Percentiles rank a stretch among this genome's conserved stretches.
Evolutionary conservation across 2,329 filamentous ascomycete genomes (phyloP).

Genomic region (Talaromyces sp.): DNA sequence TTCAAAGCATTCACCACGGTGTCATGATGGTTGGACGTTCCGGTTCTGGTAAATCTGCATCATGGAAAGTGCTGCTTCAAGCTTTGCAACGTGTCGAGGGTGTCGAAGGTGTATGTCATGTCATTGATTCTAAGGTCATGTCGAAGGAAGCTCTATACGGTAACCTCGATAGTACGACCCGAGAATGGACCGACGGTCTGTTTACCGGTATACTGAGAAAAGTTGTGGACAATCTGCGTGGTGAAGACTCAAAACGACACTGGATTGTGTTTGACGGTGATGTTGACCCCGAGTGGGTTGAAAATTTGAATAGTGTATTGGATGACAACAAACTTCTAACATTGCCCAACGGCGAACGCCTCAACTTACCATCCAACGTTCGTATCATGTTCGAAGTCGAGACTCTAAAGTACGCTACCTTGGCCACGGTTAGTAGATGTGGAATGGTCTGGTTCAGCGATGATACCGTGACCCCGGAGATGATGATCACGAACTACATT

Average conservation of each 20-base stretch:
- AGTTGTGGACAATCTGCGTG: constrained; percentile 97
- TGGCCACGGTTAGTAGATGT: constrained; percentile 98
- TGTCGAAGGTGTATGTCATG: constrained; percentile 89
- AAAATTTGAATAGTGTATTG: constrained; percentile 98
- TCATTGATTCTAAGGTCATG: constrained; percentile 99
- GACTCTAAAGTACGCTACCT: constrained; percentile 91
- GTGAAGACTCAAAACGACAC: constrained; percentile 92
- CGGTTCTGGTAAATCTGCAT: constrained; percentile 92
- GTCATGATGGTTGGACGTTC: constrained; percentile 99
- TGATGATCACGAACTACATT: constrained; percentile 92
- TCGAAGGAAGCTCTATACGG: constrained; percentile 97
- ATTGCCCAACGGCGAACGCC: constrained; percentile 93
- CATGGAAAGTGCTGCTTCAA: constrained; percentile 89
- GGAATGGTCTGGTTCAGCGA: constrained; percentile 99
- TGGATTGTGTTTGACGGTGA: constrained; percentile 99
- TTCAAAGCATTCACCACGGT: constrained; percentile 96
- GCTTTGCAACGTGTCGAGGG: constrained; percentile 87
- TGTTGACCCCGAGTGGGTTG: constrained; percentile 98
- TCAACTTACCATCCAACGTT: constrained; percentile 89
- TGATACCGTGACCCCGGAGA: constrained; percentile 85
- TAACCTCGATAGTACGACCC: constrained; percentile 89
- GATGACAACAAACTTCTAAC: constrained; percentile 99
- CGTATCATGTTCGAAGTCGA: constrained; percentile 99
- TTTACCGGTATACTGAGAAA: constrained; percentile 98
- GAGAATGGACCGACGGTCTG: constrained; percentile 97